Conservation (phyloP, 495 filamentous ascomycete genomes). For the Aspergillus cavernicola region DNA sequence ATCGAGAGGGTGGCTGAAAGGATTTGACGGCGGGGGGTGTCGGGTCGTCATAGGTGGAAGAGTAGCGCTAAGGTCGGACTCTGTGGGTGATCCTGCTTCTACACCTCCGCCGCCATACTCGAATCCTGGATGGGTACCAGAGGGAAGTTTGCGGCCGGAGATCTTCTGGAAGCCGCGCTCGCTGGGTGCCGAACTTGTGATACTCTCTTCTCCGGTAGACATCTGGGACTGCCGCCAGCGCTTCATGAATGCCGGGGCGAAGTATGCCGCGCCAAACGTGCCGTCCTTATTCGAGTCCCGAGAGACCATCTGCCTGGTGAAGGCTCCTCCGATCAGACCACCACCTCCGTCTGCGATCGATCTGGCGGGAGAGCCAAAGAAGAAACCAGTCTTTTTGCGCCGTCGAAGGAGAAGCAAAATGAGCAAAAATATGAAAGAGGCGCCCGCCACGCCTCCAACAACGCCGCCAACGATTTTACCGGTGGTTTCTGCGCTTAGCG, state of each 20-base stretch:
- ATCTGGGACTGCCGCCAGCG: slow-evolving; percentile 36
- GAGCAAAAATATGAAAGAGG: slow-evolving; percentile 52
- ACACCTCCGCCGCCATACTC: slow-evolving; percentile 55
- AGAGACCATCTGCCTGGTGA: slow-evolving; percentile 38
- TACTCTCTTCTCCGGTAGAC: slow-evolving; percentile 44
- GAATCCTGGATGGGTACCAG: slow-evolving; percentile 63
- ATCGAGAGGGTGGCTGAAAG: slow-evolving; percentile 37
- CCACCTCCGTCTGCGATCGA: slow-evolving; percentile 9
- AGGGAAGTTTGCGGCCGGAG: slow-evolving; percentile 68
- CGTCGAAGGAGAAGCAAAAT: slow-evolving; percentile 50
- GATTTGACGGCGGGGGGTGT: slow-evolving; percentile 32
- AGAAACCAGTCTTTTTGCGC: slow-evolving; percentile 27
- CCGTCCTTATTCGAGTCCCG: slow-evolving; percentile 53
- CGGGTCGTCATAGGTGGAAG: slow-evolving; percentile 23
- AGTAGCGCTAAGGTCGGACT: slow-evolving; percentile 22
- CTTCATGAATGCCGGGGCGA: slow-evolving; percentile 46
- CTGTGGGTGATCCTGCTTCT: slow-evolving; percentile 23
- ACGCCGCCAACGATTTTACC: slow-evolving; percentile 58
- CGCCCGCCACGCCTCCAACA: slow-evolving; percentile 60
- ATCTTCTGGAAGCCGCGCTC: slow-evolving; percentile 59
- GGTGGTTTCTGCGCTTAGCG: slow-evolving; percentile 20
- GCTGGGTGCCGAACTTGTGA: slow-evolving; percentile 30
- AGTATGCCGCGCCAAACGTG: slow-evolving; percentile 51
- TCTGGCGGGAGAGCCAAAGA: slow-evolving; percentile 20
- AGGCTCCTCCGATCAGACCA: slow-evolving; percentile 4